Evolutionary conservation across 2,329 filamentous ascomycete species (phyloP), one percentile per base, ranked within the genome.

Genomic region (Talaromyces sp.): DNA sequence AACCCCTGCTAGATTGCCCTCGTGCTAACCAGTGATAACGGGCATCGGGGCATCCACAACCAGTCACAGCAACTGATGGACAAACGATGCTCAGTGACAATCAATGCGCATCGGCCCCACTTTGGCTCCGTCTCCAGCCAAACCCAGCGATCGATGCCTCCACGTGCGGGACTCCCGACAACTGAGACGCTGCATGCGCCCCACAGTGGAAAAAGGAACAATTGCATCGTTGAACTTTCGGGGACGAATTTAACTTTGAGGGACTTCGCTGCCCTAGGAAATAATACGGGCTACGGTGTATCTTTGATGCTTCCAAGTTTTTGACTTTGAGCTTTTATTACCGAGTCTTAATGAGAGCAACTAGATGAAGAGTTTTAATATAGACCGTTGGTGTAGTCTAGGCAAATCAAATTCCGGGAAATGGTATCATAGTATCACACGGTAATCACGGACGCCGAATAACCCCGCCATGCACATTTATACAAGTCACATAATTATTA

Each of bases 381-480:
- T 19, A 37, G 19, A 50, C 29, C 17, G 19, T 13, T 14, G 24
- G 24, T 10, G 17, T 30, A 29, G 19, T 46, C 30, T 30, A 35
- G 27, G 20, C 43, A 46, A 46, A 46, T 46, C 8, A 36, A 36
- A 36, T 46, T 27, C 30, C 33, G 19, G n/a, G 5, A 45, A 27
- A 36, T 46, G 43, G 37, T 44, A 42, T 37, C 47, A 45, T 54
- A 52, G 56, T 57, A 59, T 58, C 56, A 58, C 42, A 50, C 40
- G 41, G 29, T 48, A 46, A 47, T 47, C 37, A 43, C 40, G 19
- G 14, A 10, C 37, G 20, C 39, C 54, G 20, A 39, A 37, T 35
- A 57, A 63, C 58, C 54, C 59, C 58, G 48, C 55, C 55, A 63
- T 62, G 51, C 59, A 58, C 54, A 20, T 39, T 47, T 43, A 53